A percentile compares a stretch with the other conserved stretches of the same genome.
Evolutionary conservation across 2,329 filamentous ascomycete species (phyloP).

Genomic region (Dactylellina parvicollis): DNA sequence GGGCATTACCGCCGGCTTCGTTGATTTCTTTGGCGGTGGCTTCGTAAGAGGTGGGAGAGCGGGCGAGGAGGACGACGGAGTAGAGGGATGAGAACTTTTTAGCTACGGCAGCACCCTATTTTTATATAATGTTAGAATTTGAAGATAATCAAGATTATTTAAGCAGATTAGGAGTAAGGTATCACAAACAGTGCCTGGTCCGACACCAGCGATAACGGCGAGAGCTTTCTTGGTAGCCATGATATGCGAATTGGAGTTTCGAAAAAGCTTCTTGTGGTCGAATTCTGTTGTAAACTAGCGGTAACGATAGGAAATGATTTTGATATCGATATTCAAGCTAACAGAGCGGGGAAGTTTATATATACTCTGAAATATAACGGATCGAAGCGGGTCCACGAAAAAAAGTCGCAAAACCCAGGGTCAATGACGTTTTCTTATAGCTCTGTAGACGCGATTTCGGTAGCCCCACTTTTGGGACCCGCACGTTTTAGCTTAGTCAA

Average conservation of each 20-base stretch:
- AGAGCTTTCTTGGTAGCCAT: slow-evolving; percentile 56
- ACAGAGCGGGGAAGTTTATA: too few species aligned
- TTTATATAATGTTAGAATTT: background rate
- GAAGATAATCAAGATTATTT: background rate
- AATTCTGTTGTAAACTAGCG: background rate
- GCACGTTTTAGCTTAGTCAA: background rate
- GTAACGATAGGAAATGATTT: too few species aligned
- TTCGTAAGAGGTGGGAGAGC: slow-evolving; percentile 72
- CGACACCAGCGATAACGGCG: slow-evolving; percentile 76
- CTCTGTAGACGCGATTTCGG: background rate
- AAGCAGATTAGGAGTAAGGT: background rate
- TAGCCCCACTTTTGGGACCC: background rate
- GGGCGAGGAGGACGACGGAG: slow-evolving; percentile 78
- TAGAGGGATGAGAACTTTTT: slow-evolving; percentile 72
- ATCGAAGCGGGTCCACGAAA: background rate
- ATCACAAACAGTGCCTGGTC: slow-evolving; percentile 69
- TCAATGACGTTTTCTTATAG: slow-evolving; percentile 26
- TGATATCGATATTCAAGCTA: slow-evolving; percentile 10
- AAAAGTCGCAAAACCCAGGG: slow-evolving; percentile 8
- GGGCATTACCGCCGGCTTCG: slow-evolving; percentile 72
- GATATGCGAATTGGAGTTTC: background rate
- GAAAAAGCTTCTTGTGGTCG: background rate
- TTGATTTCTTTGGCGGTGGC: slow-evolving; percentile 76
- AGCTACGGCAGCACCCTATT: slow-evolving; percentile 64
- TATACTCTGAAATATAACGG: too few species aligned